Base-by-base conservation (phyloP, 2,329 filamentous ascomycete species). In the Aspergillus ochraceoroseus region DNA sequence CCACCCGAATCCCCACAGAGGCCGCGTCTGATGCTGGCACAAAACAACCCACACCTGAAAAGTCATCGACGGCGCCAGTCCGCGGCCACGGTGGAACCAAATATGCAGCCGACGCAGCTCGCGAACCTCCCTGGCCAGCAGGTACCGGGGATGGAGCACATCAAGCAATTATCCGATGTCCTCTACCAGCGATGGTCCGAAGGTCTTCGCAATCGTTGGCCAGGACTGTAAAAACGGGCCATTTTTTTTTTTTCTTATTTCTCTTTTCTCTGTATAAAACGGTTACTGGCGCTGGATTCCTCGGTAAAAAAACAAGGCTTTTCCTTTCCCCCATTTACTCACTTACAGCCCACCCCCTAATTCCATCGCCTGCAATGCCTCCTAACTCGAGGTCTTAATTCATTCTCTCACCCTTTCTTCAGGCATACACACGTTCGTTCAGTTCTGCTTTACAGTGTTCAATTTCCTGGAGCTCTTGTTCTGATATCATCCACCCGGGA, bases 121-220 rank as follows among this genome's bases (percentile, higher is more conserved):
- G 61, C 49, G 30, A 63, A 75, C 51, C 64, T 81, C 50, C 79
- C 78, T 1, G 80, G 76, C 7, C 71, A 77, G 48, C 62, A 70
- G 32, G 68, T 74, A 41, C 76, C 80, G 1, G 90, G 88, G 2
- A 90, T 95, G 86, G 89, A 95, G 64, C 90, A 95, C 65, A 85
- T 84, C 51, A 87, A 87, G 58, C 80, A 94, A 60, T 73, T 96
- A 25, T 87, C 86, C 1, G 88, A 95, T 62, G 86, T 94, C 13
- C 76, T 98, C 13, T 96, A 95, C 66, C 80, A 82, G 11, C 79
- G 90, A 29, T 98, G 92, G 92, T 80, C 83, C 2, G 86, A 94
- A 43, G 88, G 87, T 1, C 70, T 96, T 54, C 80, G 82, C 49
- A 75, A 78, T 39, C 73, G 84, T 41, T 89, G 84, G 84, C 69